These are phyloP conservation scores for Neurospora cerealis DNA, from an alignment of 495 filamentous ascomycete species.

Conservation along the genomic window DNA sequence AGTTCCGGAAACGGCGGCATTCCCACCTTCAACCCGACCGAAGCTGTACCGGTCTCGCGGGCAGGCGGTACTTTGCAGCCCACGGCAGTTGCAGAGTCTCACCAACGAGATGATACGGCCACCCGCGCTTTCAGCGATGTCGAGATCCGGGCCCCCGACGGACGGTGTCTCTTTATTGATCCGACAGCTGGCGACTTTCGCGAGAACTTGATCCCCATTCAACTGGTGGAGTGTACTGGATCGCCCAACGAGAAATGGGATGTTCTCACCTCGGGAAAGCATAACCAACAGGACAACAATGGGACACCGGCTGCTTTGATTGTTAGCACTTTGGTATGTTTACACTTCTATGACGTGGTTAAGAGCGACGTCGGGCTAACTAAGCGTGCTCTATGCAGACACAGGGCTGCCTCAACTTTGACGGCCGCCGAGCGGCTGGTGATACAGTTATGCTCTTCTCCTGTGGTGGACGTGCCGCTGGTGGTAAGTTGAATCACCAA, in stretches of 20 bases:
- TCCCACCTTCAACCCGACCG: slow-evolving; percentile 31
- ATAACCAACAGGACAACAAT: slow-evolving; percentile 27
- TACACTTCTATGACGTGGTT: slow-evolving; percentile 3
- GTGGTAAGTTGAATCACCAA: slow-evolving; percentile 21
- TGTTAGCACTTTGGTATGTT: slow-evolving; percentile 35
- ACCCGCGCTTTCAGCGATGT: slow-evolving; percentile 37
- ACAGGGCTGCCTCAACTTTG: slow-evolving; percentile 43
- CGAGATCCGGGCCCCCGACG: slow-evolving; percentile 37
- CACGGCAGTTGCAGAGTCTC: slow-evolving; percentile 36
- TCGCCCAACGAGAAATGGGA: slow-evolving; percentile 44
- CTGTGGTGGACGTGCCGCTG: slow-evolving; percentile 44
- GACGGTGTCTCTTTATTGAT: slow-evolving; percentile 43
- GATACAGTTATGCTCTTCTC: slow-evolving; percentile 43
- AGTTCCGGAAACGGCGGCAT: slow-evolving; percentile 12
- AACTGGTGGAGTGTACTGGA: slow-evolving; percentile 34
- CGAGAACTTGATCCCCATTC: slow-evolving; percentile 43
- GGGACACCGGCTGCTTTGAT: slow-evolving; percentile 28
- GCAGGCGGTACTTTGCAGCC: slow-evolving; percentile 40
- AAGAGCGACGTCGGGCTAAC: neutral
- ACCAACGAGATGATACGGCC: slow-evolving; percentile 36
- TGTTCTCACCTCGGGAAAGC: slow-evolving; percentile 40
- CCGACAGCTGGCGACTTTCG: slow-evolving; percentile 46
- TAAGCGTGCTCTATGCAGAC: slow-evolving; percentile 13
- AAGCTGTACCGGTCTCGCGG: slow-evolving; percentile 38
- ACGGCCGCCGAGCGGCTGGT: slow-evolving; percentile 29